Base-by-base conservation (phyloP, 805 yeast genomes). In the Candida multigemmis region DNA sequence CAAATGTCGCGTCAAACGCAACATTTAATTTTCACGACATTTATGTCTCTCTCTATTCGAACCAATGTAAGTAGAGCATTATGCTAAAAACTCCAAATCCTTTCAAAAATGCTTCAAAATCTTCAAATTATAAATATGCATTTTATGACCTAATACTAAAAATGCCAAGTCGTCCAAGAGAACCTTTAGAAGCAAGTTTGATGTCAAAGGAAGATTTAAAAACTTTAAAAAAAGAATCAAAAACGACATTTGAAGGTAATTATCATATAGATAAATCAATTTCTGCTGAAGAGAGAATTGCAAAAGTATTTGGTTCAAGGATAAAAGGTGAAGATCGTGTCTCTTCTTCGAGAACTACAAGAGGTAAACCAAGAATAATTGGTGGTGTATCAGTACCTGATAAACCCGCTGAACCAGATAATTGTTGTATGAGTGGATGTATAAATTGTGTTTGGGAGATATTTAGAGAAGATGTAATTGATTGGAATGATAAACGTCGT, bases 341-440 rank as follows among this genome's bases (percentile, higher is more conserved):
- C 19, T 48, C 63, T 10, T 56, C 66, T 1, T 53, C 62, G 37
- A 38, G 67, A 28, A 32, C 54, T 9, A 32, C 39, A 7, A 33
- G 60, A 32, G 65, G 65, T 4, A 49, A 60, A 24, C 56, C 67
- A 0, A 42, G 44, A 20, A 35, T 43, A 7, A 53, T 62, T 5
- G 65, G 54, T 1, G 96, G 96, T 0, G 61, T 91, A 0, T 50
- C 47, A 6, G 94, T 89, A 0, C 95, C 96, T 3, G 73, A 70
- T n/a, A 70, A 67, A 46, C 97, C 98, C 0, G 60, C 56, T 4
- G 95, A 84, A 40, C 97, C 97, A 2, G 94, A 87, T 41, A 86
- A 89, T 50, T 89, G 98, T 51, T 89, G 98, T 53, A 86, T 86
- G 94, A 77, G 91, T 32, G 98, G 98, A 1, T 89, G 98, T 52